Evolutionary conservation across 2,329 filamentous ascomycete species (phyloP).

Genomic region (Epichloe sp.): DNA sequence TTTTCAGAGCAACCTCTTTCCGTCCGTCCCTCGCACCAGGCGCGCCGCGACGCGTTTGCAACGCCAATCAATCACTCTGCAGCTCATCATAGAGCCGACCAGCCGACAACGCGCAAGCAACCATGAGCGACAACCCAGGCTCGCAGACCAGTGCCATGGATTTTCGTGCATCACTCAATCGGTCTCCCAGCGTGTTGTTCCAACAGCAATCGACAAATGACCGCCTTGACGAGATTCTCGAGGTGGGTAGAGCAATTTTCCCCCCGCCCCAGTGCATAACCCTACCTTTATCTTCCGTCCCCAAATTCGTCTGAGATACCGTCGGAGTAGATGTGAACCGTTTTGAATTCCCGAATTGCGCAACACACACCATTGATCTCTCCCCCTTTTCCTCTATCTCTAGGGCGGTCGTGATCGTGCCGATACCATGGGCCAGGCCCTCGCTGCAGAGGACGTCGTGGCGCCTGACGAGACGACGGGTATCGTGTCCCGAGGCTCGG

Average conservation of each 20-base stretch:
- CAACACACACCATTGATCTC: background rate
- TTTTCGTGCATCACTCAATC: background rate
- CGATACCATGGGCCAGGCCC: conserved; percentile 23
- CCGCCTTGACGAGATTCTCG: conserved; percentile 32
- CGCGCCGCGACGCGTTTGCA: too few relatives aligned
- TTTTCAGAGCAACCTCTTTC: too few relatives aligned
- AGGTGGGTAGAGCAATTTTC: conserved; percentile 22
- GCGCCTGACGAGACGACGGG: conserved; percentile 28
- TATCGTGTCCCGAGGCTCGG: conserved; percentile 22
- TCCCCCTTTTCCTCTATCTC: background rate
- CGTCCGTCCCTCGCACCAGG: too few relatives aligned
- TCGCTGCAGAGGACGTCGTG: conserved; percentile 10
- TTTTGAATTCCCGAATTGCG: too few relatives aligned
- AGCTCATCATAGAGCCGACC: too few relatives aligned
- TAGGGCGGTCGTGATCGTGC: conserved; percentile 31
- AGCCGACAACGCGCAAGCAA: background rate
- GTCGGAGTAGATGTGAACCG: too few relatives aligned
- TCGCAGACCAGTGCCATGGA: background rate
- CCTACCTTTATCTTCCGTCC: background rate
- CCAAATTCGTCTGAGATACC: background rate
- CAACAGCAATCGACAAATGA: conserved; percentile 23
- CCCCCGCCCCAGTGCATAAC: background rate
- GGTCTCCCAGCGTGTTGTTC: conserved; percentile 6
- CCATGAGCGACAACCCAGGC: conserved; percentile 1
- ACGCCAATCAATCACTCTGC: too few relatives aligned